Evolutionary conservation across 1,139 yeast species (phyloP).

Genomic region (Debaryomycetaceae sp.): DNA sequence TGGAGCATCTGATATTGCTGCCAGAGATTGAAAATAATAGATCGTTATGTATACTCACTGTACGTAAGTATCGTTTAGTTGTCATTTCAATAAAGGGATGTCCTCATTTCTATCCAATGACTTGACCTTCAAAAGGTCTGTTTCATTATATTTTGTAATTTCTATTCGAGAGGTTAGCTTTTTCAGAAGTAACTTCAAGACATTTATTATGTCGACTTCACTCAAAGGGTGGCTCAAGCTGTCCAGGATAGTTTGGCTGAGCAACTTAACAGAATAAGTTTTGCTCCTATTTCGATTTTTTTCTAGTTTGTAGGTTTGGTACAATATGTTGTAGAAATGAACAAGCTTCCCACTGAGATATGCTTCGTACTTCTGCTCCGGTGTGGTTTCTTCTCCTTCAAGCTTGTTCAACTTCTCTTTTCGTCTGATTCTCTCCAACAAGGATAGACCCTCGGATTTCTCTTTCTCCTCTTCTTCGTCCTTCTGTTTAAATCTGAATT

Average conservation of each 20-base stretch:
- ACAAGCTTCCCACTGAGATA: conserved; percentile 41
- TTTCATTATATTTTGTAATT: conserved; percentile 9
- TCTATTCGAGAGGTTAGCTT: conserved; percentile 15
- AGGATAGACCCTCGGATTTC: conserved; percentile 29
- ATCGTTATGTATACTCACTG: conserved; percentile 5
- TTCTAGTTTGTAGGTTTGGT: conserved; percentile 22
- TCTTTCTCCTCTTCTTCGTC: conserved; percentile 18
- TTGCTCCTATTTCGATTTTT: conserved; percentile 7
- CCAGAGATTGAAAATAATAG: conserved; percentile 23
- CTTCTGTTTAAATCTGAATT: conserved; percentile 27
- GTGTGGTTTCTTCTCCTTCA: conserved; percentile 13
- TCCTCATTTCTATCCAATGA: conserved; percentile 28
- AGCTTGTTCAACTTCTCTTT: conserved; percentile 27
- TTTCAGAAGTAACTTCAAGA: conserved; percentile 15
- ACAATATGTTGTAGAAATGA: conserved; percentile 34
- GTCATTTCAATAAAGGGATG: conserved; percentile 10
- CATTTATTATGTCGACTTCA: conserved; percentile 29
- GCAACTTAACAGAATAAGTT: conserved; percentile 22
- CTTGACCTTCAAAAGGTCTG: conserved; percentile 26
- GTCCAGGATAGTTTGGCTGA: conserved; percentile 29
- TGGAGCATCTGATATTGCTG: conserved; percentile 88
- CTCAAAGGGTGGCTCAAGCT: conserved; percentile 32
- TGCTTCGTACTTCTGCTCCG: conserved; percentile 32
- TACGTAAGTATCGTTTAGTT: conserved; percentile 1
- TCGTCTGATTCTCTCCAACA: conserved; percentile 39